These are phyloP conservation scores for Sporothrix pseudoabietina DNA, from an alignment of 2,329 filamentous ascomycete genomes.

Conservation along the genomic window DNA sequence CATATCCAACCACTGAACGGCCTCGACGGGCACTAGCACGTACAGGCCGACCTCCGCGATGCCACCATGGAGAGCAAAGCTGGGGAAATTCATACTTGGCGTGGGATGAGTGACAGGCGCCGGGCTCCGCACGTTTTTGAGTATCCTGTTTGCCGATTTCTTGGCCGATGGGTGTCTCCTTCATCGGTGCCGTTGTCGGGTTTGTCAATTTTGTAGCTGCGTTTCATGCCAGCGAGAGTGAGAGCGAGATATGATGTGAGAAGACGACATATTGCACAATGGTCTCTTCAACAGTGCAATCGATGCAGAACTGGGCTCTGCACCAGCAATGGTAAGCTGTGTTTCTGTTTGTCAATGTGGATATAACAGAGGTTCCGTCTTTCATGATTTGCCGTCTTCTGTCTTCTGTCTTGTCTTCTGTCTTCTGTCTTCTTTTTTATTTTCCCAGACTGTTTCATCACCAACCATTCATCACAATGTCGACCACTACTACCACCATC, in stretches of 20 bases:
- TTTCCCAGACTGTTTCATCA: not conserved
- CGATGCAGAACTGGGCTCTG: not conserved
- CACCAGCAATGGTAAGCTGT: not conserved
- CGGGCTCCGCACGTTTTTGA: not conserved
- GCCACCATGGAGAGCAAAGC: constrained; percentile 4
- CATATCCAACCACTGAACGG: not conserved
- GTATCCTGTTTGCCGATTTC: not conserved
- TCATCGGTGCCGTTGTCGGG: constrained; percentile 27
- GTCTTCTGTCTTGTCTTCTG: not conserved
- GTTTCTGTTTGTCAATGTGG: not conserved
- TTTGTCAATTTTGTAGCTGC: not conserved
- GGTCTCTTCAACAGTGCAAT: not conserved
- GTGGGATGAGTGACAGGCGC: not conserved
- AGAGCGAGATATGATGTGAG: constrained; percentile 26
- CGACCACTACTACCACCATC: constrained; percentile 31
- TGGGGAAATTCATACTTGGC: not conserved
- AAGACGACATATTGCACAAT: constrained; percentile 27
- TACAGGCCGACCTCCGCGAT: constrained; percentile 8
- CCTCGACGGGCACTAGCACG: not conserved
- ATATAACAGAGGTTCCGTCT: not conserved
- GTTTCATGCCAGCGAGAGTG: not conserved
- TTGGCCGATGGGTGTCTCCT: not conserved
- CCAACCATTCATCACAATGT: not conserved
- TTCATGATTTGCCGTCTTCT: not conserved
- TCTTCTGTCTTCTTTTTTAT: not conserved